These are phyloP conservation scores for Glebionis coronaria DNA, from an alignment of 129 eudicot species.

Conservation along the genomic window DNA sequence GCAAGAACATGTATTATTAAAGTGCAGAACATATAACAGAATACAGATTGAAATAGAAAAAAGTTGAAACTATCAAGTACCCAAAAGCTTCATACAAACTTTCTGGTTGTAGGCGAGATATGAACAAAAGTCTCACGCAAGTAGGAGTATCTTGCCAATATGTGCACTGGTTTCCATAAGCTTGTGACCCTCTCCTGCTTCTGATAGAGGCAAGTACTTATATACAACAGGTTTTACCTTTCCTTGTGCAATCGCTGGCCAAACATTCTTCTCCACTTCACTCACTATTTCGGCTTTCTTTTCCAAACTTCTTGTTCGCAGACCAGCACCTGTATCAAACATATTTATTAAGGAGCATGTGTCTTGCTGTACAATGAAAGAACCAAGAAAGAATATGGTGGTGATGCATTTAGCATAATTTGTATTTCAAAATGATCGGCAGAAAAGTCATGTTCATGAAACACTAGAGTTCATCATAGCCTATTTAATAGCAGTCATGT, in stretches of 20 bases:
- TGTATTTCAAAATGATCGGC: background rate
- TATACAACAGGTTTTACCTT: slow-evolving; percentile 63
- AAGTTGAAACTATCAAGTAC: slow-evolving; percentile 1
- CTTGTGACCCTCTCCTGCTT: slow-evolving; percentile 72
- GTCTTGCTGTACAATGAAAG: background rate
- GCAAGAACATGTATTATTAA: background rate
- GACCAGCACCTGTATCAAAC: slow-evolving; percentile 44
- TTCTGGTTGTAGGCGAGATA: background rate
- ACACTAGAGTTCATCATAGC: too few species aligned
- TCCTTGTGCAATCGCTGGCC: slow-evolving; percentile 66
- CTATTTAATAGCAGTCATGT: too few species aligned
- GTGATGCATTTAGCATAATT: background rate
- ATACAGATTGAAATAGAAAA: background rate
- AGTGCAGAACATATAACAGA: background rate
- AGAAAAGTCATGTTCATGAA: too few species aligned
- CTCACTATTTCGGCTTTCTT: slow-evolving; percentile 76
- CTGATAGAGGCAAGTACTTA: slow-evolving; percentile 52
- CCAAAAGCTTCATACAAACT: background rate
- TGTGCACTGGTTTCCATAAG: slow-evolving; percentile 80
- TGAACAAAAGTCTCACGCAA: slow-evolving; percentile 33
- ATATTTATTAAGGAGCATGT: background rate
- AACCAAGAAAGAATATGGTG: background rate
- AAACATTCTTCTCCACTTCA: slow-evolving; percentile 78
- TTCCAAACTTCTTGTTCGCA: slow-evolving; percentile 64
- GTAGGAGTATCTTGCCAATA: slow-evolving; percentile 70